Evolutionary conservation across 345 rosid genomes (phyloP).

Genomic region (Eucalyptus decipiens): DNA sequence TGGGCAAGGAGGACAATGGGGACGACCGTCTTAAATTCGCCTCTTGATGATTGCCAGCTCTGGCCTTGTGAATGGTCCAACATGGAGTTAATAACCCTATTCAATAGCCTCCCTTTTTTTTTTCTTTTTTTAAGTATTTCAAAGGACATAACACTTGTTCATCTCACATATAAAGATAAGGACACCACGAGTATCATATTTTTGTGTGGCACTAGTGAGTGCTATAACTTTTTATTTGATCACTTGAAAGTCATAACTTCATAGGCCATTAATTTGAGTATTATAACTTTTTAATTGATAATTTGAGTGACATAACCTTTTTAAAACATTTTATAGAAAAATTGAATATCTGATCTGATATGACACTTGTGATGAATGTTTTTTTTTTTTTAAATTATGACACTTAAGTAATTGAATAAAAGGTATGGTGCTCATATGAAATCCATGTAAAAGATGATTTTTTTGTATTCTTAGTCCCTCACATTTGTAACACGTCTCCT

Average conservation of each 20-base stretch:
- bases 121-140: neutral
- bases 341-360: no score
- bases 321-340: no score
- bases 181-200: neutral
- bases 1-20: constrained; percentile 13
- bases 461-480: no score
- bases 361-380: neutral
- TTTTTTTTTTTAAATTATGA: no score
- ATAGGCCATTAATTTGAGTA: no score
- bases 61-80: constrained; percentile 24
- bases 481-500: neutral
- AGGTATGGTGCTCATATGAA: neutral
- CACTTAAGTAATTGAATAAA: neutral
- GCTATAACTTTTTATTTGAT: neutral
- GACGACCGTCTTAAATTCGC: constrained; percentile 28
- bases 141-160: neutral
- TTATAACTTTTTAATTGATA: no score
- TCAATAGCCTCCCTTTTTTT: constrained; percentile 2
- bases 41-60: constrained; percentile 20
- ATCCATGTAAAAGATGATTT: neutral
- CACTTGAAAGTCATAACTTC: neutral
- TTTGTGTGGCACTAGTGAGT: neutral
- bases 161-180: neutral
- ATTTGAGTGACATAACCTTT: neutral
- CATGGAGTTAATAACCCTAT: constrained; percentile 15